phyloP scores from a whole-genome alignment of 257 asterid genomes.

The Paulownia fortunei region DNA sequence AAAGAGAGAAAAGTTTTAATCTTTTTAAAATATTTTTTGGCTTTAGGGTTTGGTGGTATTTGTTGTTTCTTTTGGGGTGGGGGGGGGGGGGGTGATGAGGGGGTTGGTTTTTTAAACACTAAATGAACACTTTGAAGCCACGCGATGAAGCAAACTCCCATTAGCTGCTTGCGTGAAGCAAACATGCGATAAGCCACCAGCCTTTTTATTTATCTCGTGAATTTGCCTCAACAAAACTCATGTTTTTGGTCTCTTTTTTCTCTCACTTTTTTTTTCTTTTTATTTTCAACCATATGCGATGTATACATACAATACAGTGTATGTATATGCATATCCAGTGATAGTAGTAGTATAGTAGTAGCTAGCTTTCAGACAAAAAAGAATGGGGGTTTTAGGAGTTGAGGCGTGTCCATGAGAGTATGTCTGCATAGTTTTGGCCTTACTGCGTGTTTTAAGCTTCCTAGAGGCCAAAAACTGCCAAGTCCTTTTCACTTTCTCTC shows the following conservation, averaged over 20 bases:
- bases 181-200: conserved; percentile 93
- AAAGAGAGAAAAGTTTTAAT: conserved; percentile 1
- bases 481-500: conserved; percentile 23
- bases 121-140: conserved; percentile 92
- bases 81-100: conserved; percentile 28
- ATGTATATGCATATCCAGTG: not conserved
- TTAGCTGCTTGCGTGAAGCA: conserved; percentile 99
- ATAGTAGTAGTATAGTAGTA: not conserved
- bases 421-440: not conserved
- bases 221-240: conserved; percentile 56
- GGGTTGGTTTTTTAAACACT: conserved; percentile 41
- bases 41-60: conserved; percentile 74
- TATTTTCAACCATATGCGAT: not conserved
- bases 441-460: conserved; percentile 62
- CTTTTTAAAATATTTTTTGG: conserved; percentile 16
- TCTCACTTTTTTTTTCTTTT: not conserved
- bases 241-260: conserved; percentile 31
- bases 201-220: conserved; percentile 84
- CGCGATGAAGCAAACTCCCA: conserved; percentile 93
- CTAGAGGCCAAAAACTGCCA: conserved; percentile 63
- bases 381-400: conserved; percentile 23
- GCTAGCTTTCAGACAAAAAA: conserved; percentile 10
- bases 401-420: not conserved
- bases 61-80: conserved; percentile 35
- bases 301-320: not conserved